Conservation (phyloP, 106 monocot genomes). For the Ottelia alismoides region DNA sequence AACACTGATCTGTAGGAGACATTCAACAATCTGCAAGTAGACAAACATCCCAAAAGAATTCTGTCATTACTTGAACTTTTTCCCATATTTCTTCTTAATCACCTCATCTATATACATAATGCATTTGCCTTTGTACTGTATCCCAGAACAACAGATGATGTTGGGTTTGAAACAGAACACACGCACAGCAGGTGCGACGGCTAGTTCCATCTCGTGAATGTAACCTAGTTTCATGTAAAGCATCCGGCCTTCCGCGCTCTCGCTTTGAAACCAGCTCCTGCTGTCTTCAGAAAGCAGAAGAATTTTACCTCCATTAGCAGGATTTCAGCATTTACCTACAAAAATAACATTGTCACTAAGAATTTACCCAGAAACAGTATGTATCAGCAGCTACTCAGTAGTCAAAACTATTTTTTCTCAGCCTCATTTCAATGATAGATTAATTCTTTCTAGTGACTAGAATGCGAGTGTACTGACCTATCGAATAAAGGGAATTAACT, state of each 20-base stretch:
- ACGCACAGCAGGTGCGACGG: constrained; percentile 74
- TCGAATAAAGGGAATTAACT: too few relatives aligned
- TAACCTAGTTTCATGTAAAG: constrained; percentile 82
- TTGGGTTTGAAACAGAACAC: constrained; percentile 96
- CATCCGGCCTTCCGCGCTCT: constrained; percentile 59
- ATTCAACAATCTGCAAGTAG: too few relatives aligned
- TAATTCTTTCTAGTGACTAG: too few relatives aligned
- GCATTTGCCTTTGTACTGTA: constrained; percentile 92
- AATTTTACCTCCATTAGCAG: constrained; percentile 61
- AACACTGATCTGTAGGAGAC: too few relatives aligned
- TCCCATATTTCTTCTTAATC: constrained; percentile 78
- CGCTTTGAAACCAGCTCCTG: constrained; percentile 87
- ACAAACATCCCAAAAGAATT: too few relatives aligned
- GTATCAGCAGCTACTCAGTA: too few relatives aligned
- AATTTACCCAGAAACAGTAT: too few relatives aligned
- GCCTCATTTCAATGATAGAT: too few relatives aligned
- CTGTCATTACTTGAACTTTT: constrained; percentile 87
- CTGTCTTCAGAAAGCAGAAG: constrained; percentile 81
- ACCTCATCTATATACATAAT: constrained; percentile 90
- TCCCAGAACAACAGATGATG: constrained; percentile 84
- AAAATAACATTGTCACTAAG: too few relatives aligned
- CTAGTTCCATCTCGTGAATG: constrained; percentile 83
- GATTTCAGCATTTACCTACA: too few relatives aligned
- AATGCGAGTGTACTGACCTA: too few relatives aligned
- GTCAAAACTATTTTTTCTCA: too few relatives aligned